Conservation (phyloP, 768 basidiomycete species). For the Kondoa malvinella region DNA sequence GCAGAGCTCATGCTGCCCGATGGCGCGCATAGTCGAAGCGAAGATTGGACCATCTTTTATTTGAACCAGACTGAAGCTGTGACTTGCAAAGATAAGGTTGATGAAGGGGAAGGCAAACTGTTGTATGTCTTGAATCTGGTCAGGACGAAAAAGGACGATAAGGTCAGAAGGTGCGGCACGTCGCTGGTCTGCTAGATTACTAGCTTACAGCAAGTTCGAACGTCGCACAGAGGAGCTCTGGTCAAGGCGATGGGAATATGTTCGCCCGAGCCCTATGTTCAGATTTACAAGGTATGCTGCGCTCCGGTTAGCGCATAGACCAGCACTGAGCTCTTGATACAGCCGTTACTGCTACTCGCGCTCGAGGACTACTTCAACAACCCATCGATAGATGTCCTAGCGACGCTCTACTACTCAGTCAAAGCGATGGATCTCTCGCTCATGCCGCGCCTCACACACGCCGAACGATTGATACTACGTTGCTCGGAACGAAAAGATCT, state of each 20-base stretch:
- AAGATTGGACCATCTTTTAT: constrained; percentile 98
- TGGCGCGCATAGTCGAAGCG: constrained; percentile 80
- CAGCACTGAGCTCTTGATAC: constrained; percentile 4
- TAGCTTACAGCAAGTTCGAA: neutral
- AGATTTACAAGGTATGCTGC: constrained; percentile 66
- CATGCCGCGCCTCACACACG: constrained; percentile 57
- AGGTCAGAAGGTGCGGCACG: constrained; percentile 47
- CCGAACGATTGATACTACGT: constrained; percentile 77
- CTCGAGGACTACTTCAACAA: constrained; percentile 84
- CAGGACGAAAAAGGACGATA: constrained; percentile 75
- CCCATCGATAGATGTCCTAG: constrained; percentile 77
- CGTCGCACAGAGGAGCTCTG: constrained; percentile 54
- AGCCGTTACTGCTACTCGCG: constrained; percentile 86
- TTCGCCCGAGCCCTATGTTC: constrained; percentile 81
- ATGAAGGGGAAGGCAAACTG: constrained; percentile 33
- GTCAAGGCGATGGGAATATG: constrained; percentile 91
- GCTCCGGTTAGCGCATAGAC: neutral
- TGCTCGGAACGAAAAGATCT: constrained; percentile 79
- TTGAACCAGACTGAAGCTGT: constrained; percentile 45
- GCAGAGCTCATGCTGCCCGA: constrained; percentile 98
- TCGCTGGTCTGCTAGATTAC: neutral
- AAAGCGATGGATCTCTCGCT: constrained; percentile 76
- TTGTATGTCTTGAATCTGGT: constrained; percentile 82
- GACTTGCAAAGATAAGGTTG: constrained; percentile 29
- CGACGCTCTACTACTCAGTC: constrained; percentile 75